Evolutionary conservation across 257 asterid genomes (phyloP).

Genomic region (Plantago major): DNA sequence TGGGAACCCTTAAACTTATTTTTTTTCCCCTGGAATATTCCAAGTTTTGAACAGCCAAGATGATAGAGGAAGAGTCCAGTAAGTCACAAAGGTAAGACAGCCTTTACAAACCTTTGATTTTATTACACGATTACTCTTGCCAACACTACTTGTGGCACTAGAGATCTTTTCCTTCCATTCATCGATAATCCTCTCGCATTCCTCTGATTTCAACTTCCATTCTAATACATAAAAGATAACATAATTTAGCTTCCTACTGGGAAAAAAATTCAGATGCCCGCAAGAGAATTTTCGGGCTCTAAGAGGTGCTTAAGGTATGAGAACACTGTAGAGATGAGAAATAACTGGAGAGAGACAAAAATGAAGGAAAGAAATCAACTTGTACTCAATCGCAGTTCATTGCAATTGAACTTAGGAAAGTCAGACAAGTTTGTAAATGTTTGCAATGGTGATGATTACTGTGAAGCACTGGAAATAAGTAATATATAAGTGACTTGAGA

Average conservation of each 20-base stretch:
- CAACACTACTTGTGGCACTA: conserved; percentile 80
- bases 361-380: no score
- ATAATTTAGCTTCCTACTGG: background rate
- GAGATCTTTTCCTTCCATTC: conserved; percentile 83
- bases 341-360: no score
- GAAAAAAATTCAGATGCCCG: background rate
- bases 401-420: no score
- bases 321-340: no score
- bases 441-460: no score
- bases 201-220: conserved; percentile 77
- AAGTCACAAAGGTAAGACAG: conserved; percentile 12
- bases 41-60: conserved; percentile 8
- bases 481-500: no score
- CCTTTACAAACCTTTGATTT: conserved; percentile 69
- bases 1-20: background rate
- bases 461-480: no score
- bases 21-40: conserved; percentile 1
- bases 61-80: conserved; percentile 12
- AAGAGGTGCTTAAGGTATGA: background rate
- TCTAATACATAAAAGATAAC: conserved; percentile 31
- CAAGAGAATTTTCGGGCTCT: background rate
- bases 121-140: conserved; percentile 84
- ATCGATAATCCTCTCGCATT: conserved; percentile 77
- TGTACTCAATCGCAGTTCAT: no score
- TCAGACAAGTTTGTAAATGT: no score